Percentiles rank a stretch among this genome's conserved stretches.
These are phyloP conservation scores for Colletotrichum tropicale DNA, from an alignment of 2,329 filamentous ascomycete species.

Conservation along the genomic window DNA sequence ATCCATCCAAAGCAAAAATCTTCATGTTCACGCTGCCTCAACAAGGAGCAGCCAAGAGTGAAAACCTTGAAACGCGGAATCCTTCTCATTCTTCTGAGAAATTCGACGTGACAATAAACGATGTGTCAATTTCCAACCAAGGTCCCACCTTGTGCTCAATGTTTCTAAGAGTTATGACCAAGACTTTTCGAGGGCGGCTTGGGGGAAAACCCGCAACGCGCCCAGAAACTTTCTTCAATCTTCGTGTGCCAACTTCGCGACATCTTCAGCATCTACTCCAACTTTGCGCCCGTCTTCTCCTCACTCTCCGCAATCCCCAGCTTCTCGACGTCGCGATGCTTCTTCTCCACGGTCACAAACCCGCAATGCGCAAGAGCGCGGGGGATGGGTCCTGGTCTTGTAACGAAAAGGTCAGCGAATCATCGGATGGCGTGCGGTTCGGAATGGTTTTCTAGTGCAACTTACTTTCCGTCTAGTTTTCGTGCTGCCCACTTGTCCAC, in stretches of 20 bases:
- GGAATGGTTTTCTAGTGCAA: background rate
- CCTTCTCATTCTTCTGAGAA: background rate
- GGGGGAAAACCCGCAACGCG: background rate
- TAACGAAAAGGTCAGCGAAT: constrained; percentile 3
- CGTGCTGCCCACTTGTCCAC: constrained; percentile 19
- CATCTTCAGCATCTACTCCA: background rate
- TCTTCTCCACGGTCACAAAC: constrained; percentile 2
- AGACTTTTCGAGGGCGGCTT: background rate
- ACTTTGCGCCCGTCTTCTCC: constrained; percentile 1
- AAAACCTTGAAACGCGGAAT: constrained; percentile 6
- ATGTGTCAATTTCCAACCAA: constrained; percentile 1
- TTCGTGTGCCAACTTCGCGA: background rate
- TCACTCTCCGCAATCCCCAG: background rate
- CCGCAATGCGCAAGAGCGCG: constrained; percentile 9
- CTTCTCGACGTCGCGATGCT: background rate
- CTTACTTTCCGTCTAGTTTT: constrained; percentile 19
- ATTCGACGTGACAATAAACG: background rate
- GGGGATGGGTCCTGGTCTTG: constrained; percentile 13
- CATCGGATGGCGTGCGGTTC: background rate
- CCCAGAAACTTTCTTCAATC: background rate
- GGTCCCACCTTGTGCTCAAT: background rate
- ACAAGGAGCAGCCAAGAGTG: background rate
- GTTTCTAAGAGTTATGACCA: background rate
- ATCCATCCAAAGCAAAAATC: background rate
- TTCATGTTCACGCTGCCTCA: constrained; percentile 1